Evolutionary conservation across 2,329 filamentous ascomycete genomes (phyloP), one percentile per base, ranked within the genome.

Genomic region (Aureobasidium leucospermi): DNA sequence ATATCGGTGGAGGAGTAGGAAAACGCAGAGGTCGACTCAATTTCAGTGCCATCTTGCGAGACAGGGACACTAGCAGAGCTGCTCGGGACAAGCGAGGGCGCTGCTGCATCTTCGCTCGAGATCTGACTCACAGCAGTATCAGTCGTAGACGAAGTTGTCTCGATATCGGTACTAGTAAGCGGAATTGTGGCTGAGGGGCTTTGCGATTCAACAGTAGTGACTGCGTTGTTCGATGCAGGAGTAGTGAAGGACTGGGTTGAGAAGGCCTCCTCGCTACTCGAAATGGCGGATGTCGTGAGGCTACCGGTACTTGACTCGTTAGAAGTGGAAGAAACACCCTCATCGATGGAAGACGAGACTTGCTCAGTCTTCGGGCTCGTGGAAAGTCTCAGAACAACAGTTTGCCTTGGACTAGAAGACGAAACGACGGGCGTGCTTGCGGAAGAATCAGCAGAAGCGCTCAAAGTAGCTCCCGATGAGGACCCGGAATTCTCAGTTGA

Each of bases 331-430:
- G 49, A 53, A 31, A 19, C 15, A 19, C 19, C 31, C 15, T 13
- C 19, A 6, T 31, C 7, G 15, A 10, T 39, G 2, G 19, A 46
- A 48, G 55, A 31, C 3, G 34, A 39, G 28, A 19, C 7, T 16
- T 46, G 32, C 23, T 11, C 43, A 8, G 55, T 58, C 23, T 29
- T 48, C 4, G 43, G 55, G 32, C 41, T 2, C 2, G 34, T 6
- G 4, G 55, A 47, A 13, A 58, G 23, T 48, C 55, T 58, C 32
- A 58, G 23, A 16, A 58, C 23, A 10, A 58, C 55, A 31, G 32
- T 46, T 31, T 56, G 41, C 6, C 34, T 5, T 6, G 41, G 46
- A 31, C 13, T 31, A 4, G 51, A 55, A 29, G 47, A 38, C 6
- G 32, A 51, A 28, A 38, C 31, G 32, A 0, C 5, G 29, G 51